Evolutionary conservation across 192 early-diverging fungal genomes (phyloP).

Genomic region (Podila epicladia): DNA sequence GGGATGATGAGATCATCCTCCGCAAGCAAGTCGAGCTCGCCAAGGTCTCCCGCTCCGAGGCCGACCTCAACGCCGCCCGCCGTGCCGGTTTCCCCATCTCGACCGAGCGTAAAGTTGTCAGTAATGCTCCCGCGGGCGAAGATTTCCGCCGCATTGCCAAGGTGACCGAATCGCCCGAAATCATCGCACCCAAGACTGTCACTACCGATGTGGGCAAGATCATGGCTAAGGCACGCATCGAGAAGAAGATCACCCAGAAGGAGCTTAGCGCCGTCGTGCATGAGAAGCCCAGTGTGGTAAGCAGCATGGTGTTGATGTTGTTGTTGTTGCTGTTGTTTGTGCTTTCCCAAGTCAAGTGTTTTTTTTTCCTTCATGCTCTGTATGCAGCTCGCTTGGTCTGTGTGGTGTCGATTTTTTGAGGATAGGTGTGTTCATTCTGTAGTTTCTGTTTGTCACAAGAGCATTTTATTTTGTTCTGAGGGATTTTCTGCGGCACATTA

Average conservation of each 20-base stretch:
- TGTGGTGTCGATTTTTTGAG: too few relatives aligned
- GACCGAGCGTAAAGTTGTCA: conserved; percentile 75
- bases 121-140: conserved; percentile 66
- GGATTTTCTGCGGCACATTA: too few relatives aligned
- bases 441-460: too few relatives aligned
- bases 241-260: conserved; percentile 85
- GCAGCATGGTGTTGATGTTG: not conserved
- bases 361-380: not conserved
- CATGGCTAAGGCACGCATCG: conserved; percentile 81
- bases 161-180: conserved; percentile 89
- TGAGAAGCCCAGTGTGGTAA: conserved; percentile 84
- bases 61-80: conserved; percentile 77
- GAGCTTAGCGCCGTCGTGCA: conserved; percentile 85
- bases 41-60: conserved; percentile 61
- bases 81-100: conserved; percentile 70
- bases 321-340: not conserved
- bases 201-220: conserved; percentile 77
- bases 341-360: not conserved
- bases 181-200: conserved; percentile 69
- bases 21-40: conserved; percentile 72
- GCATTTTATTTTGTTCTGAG: too few relatives aligned
- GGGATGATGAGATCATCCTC: conserved; percentile 78
- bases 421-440: too few relatives aligned
- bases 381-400: too few relatives aligned
- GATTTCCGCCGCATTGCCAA: conserved; percentile 82